Evolutionary conservation across 208 protist genomes (phyloP), one percentile per base, ranked within the genome.

Genomic region (Willaertia magna): DNA sequence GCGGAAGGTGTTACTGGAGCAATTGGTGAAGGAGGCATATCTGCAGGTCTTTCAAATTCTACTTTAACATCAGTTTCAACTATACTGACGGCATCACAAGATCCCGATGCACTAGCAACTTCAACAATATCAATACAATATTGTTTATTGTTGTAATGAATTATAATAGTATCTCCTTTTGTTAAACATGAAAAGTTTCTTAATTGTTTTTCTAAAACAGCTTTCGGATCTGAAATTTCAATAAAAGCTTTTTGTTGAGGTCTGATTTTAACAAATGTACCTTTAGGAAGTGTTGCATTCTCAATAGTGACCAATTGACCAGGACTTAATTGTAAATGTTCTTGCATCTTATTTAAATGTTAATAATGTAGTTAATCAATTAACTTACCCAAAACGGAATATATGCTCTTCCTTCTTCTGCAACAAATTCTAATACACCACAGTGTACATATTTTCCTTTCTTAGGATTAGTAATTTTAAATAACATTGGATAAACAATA

Each of bases 31-130:
- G 91, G 90, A 12, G 93, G 93, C 93, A 95, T 95, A 87, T 96
- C 95, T 2, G 95, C 88, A 9, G 95, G 95, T 9, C 94, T 88
- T 49, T 94, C 94, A 90, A 98, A 97, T 67, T 97, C 95, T 7
- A 97, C 94, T 79, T 97, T 95, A 67, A 98, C 85, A 88, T 97
- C 95, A 34, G 93, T 94, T 79, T 96, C 94, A n/a, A 96, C 93
- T 59, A 96, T 97, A 39, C 92, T 91, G 18, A 97, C 93, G 14
- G 94, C 96, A 43, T 94, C 81, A 22, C 44, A 44, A 22, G 83
- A 84, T 59, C 86, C 81, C 6, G 47, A 49, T 42, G 44, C 44
- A 11, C 16, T 48, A 2, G 11, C 82, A 39, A 92, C 52, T 47
- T 96, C 94, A 4, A 91, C 89, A 74, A 97, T 89, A 87, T 96